Evolutionary conservation across 495 filamentous ascomycete species (phyloP).

Genomic region (Elasticomyces elasticus): DNA sequence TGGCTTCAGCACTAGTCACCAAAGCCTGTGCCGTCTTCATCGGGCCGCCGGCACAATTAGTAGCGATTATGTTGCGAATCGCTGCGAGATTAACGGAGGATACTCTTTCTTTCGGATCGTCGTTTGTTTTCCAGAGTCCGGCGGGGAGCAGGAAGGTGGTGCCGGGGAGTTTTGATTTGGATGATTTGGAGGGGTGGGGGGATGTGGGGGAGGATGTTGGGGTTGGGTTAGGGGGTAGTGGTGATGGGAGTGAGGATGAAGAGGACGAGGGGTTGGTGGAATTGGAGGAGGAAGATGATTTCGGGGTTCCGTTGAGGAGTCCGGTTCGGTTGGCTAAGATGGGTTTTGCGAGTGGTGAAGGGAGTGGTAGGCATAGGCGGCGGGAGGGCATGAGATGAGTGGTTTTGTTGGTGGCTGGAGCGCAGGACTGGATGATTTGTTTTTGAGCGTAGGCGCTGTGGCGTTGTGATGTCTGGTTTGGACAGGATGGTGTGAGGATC

Average conservation of each 20-base stretch:
- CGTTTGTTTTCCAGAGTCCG: constrained; percentile 9
- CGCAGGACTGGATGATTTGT: no score
- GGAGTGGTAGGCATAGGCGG: no score
- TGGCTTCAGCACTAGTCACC: constrained; percentile 58
- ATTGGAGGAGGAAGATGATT: constrained; percentile 28
- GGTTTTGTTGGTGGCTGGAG: no score
- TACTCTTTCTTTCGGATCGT: constrained; percentile 33
- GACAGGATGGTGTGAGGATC: no score
- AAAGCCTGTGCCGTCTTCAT: constrained; percentile 67
- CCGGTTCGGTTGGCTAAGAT: constrained; percentile 9
- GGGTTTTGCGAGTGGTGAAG: neutral
- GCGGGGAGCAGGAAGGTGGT: constrained; percentile 10
- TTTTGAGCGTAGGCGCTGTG: no score
- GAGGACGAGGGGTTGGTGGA: constrained; percentile 27
- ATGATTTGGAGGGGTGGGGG: constrained; percentile 6
- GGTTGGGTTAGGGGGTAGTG: constrained; percentile 28
- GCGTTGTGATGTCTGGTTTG: no score
- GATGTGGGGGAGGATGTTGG: constrained; percentile 27
- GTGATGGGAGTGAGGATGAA: constrained; percentile 19
- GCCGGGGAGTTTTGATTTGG: constrained; percentile 19
- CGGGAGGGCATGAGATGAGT: no score
- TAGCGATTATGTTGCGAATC: constrained; percentile 68
- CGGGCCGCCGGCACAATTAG: constrained; percentile 62
- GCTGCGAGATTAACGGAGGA: constrained; percentile 64
- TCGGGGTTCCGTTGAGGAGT: constrained; percentile 30